These are phyloP conservation scores for Pouteria campechiana DNA, from an alignment of 179 eudicot species.

Conservation along the genomic window DNA sequence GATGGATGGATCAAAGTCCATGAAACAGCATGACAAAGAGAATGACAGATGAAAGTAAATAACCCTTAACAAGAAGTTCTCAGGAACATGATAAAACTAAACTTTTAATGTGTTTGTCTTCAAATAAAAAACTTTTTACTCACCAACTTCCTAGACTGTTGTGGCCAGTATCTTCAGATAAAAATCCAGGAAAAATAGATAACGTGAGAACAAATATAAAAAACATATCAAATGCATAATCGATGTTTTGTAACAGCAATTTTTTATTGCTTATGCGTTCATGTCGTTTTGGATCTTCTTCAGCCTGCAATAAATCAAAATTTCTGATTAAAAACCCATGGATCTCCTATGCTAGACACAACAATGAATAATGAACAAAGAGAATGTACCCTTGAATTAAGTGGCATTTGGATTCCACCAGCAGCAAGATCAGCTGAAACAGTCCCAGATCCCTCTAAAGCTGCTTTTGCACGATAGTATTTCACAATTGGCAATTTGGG, in stretches of 20 bases:
- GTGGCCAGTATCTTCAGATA: conserved; percentile 41
- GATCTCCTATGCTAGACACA: not conserved
- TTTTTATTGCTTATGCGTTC: conserved; percentile 26
- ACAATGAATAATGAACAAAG: not conserved
- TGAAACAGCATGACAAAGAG: not conserved
- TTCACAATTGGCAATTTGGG: conserved; percentile 48
- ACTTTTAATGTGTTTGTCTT: not conserved
- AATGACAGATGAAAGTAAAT: not conserved
- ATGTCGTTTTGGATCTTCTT: conserved; percentile 5
- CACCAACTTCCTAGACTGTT: conserved; percentile 39
- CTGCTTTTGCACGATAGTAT: conserved; percentile 46
- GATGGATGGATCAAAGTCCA: too few relatives aligned
- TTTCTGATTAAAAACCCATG: not conserved
- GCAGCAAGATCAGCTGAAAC: conserved; percentile 54
- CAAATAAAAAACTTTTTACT: too few relatives aligned
- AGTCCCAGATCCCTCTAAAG: conserved; percentile 43
- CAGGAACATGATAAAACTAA: not conserved
- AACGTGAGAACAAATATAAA: conserved; percentile 23
- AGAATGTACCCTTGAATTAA: not conserved
- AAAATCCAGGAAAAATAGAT: conserved; percentile 50
- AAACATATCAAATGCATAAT: conserved; percentile 35
- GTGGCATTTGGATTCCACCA: conserved; percentile 24
- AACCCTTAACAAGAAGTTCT: not conserved
- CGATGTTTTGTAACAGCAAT: conserved; percentile 27
- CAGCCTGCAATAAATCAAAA: conserved; percentile 11